phyloP scores from a whole-genome alignment of 2,329 filamentous ascomycete genomes.

The Ophiosphaerella narmari region DNA sequence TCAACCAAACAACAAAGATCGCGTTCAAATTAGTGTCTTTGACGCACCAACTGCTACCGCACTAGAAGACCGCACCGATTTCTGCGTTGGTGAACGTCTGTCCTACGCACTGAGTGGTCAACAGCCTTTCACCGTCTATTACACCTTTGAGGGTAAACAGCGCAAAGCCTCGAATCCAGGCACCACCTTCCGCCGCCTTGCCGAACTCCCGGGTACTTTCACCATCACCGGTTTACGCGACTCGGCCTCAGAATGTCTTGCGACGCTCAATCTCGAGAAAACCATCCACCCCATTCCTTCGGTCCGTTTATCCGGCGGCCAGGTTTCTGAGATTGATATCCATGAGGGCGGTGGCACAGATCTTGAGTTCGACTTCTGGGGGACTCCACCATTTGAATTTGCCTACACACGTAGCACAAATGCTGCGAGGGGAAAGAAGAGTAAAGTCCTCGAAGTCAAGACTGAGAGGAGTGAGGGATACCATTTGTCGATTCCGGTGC shows the following conservation, averaged over 20 bases:
- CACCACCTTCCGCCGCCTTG: slow-evolving; percentile 89
- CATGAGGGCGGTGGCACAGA: slow-evolving; percentile 95
- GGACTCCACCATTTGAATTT: slow-evolving; percentile 95
- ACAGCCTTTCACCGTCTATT: slow-evolving; percentile 89
- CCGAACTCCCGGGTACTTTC: slow-evolving; percentile 88
- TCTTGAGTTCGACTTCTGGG: slow-evolving; percentile 93
- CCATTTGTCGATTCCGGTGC: slow-evolving; percentile 79
- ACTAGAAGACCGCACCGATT: slow-evolving; percentile 81
- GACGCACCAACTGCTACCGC: slow-evolving; percentile 91
- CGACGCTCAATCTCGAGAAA: slow-evolving; percentile 77
- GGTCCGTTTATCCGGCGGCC: slow-evolving; percentile 85
- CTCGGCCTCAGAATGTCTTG: slow-evolving; percentile 84
- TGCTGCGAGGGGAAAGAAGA: slow-evolving; percentile 66
- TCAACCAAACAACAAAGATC: slow-evolving; percentile 44
- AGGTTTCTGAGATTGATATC: slow-evolving; percentile 82
- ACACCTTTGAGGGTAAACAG: slow-evolving; percentile 79
- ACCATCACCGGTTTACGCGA: slow-evolving; percentile 86
- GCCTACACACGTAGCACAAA: slow-evolving; percentile 94
- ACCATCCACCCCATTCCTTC: slow-evolving; percentile 89
- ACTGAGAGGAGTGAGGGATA: slow-evolving; percentile 84
- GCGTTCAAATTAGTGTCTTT: slow-evolving; percentile 89
- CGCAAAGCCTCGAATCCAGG: slow-evolving; percentile 79
- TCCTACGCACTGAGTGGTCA: slow-evolving; percentile 89
- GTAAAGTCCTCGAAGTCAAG: slow-evolving; percentile 79
- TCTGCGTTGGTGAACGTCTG: slow-evolving; percentile 93